phyloP scores from a whole-genome alignment of 2,329 filamentous ascomycete species.

The Alternaria hordeiaustralica region DNA sequence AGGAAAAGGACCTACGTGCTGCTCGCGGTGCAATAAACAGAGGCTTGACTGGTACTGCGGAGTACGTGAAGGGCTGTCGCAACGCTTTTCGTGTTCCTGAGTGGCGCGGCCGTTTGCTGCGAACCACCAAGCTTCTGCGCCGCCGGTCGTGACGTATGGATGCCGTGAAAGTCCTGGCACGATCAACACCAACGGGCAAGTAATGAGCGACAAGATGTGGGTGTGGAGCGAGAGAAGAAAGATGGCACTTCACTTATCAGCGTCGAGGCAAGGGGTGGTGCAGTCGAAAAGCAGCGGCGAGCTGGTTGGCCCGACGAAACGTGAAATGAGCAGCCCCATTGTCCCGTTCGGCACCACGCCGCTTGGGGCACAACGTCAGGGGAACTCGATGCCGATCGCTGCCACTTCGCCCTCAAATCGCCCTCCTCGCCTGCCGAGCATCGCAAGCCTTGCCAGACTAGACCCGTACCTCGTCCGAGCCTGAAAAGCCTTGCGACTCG shows the following conservation, averaged over 20 bases:
- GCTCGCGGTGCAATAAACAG: neutral
- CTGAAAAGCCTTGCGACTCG: neutral
- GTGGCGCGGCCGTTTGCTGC: constrained; percentile 9
- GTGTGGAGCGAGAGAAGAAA: constrained; percentile 10
- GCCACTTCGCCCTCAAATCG: neutral
- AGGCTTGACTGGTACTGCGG: neutral
- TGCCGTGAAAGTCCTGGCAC: neutral
- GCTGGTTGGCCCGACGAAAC: constrained; percentile 32
- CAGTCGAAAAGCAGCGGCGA: constrained; percentile 10
- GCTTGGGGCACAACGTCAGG: constrained; percentile 18
- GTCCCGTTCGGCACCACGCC: constrained; percentile 15
- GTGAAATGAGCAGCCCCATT: constrained; percentile 34
- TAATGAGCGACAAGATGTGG: constrained; percentile 13
- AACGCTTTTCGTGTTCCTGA: constrained; percentile 15
- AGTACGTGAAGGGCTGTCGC: neutral
- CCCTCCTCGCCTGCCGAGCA: neutral
- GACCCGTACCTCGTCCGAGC: constrained; percentile 14
- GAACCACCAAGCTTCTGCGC: neutral
- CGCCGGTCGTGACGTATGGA: constrained; percentile 7
- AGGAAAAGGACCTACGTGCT: constrained; percentile 25
- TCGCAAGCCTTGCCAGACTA: constrained; percentile 16
- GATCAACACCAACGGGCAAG: neutral
- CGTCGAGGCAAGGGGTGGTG: constrained; percentile 7
- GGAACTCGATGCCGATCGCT: constrained; percentile 15
- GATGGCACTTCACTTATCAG: constrained; percentile 10